Evolutionary conservation across 2,329 filamentous ascomycete species (phyloP).

Genomic region (Endocalyx cinctus): DNA sequence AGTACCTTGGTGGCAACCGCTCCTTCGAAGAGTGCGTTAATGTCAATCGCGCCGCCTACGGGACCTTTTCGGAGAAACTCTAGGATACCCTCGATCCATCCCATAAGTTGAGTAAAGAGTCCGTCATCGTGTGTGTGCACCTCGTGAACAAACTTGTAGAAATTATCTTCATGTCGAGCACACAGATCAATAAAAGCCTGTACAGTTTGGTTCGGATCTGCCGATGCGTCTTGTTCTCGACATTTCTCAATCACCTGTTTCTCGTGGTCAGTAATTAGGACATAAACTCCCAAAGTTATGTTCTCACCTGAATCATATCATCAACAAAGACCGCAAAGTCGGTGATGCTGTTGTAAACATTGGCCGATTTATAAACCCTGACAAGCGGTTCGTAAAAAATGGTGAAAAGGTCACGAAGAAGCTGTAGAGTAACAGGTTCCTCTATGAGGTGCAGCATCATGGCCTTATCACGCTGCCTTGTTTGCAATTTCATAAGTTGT

Average conservation of each 20-base stretch:
- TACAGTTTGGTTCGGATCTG: slow-evolving; percentile 96
- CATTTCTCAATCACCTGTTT: slow-evolving; percentile 58
- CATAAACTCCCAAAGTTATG: too few relatives aligned
- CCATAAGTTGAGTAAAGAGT: slow-evolving; percentile 93
- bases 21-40: slow-evolving; percentile 88
- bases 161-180: slow-evolving; percentile 88
- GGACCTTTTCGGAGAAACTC: slow-evolving; percentile 89
- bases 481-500: slow-evolving; percentile 87
- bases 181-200: slow-evolving; percentile 98
- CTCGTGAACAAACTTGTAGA: slow-evolving; percentile 99
- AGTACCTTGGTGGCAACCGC: slow-evolving; percentile 64
- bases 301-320: slow-evolving; percentile 74
- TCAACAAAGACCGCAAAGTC: slow-evolving; percentile 93
- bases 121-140: slow-evolving; percentile 96
- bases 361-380: slow-evolving; percentile 96
- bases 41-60: slow-evolving; percentile 78
- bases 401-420: slow-evolving; percentile 93
- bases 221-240: slow-evolving; percentile 73
- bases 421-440: slow-evolving; percentile 92
- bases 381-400: slow-evolving; percentile 99
- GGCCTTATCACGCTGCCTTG: slow-evolving; percentile 85
- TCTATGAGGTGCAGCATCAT: slow-evolving; percentile 97
- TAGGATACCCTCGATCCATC: slow-evolving; percentile 92
- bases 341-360: slow-evolving; percentile 95
- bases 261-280: slow-evolving; percentile 11